Conservation (phyloP, 1,284 basidiomycete genomes). For the Sutorius eximius region DNA sequence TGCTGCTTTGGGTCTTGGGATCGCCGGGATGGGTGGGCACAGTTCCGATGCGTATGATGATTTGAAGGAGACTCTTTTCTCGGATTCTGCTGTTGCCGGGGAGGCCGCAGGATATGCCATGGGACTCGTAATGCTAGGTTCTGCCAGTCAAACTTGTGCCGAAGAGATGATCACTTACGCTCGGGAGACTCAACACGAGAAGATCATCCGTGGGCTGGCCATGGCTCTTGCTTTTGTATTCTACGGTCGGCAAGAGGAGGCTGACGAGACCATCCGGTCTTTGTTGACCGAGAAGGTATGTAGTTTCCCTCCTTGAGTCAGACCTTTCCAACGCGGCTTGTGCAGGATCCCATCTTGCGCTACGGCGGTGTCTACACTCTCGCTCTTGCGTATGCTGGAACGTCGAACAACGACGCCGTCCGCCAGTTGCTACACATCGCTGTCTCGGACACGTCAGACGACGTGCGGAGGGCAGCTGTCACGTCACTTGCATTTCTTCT, state of each 20-base stretch:
- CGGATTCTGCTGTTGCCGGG: conserved; percentile 90
- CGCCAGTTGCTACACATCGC: conserved; percentile 90
- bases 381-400: conserved; percentile 92
- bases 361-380: conserved; percentile 96
- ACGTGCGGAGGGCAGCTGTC: conserved; percentile 92
- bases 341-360: conserved; percentile 88
- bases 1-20: conserved; percentile 89
- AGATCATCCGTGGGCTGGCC: conserved; percentile 93
- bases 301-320: not conserved
- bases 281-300: conserved; percentile 84
- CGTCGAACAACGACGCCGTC: conserved; percentile 89
- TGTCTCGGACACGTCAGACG: conserved; percentile 95
- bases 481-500: conserved; percentile 92
- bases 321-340: conserved; percentile 7
- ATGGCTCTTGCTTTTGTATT: conserved; percentile 89
- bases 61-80: conserved; percentile 84
- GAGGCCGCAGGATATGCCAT: conserved; percentile 95
- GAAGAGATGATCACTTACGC: conserved; percentile 95
- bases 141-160: conserved; percentile 72
- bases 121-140: conserved; percentile 95
- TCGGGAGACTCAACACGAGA: conserved; percentile 95
- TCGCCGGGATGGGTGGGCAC: conserved; percentile 89
- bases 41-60: conserved; percentile 89
- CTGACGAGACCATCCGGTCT: conserved; percentile 73
- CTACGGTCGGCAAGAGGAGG: conserved; percentile 89